phyloP scores from a whole-genome alignment of 805 yeast genomes.

The Saccharomycopsis sp. region DNA sequence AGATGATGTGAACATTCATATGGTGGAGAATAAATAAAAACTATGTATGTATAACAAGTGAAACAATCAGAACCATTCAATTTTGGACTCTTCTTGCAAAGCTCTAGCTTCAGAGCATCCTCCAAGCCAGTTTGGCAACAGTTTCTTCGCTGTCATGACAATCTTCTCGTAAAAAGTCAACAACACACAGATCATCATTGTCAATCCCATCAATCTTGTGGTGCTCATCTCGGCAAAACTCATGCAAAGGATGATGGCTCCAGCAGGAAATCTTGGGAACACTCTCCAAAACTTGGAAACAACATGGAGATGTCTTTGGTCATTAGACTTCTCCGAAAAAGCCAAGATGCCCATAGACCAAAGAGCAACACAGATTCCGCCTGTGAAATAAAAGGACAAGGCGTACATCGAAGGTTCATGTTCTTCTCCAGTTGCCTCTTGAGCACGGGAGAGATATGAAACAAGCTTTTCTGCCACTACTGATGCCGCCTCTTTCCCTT shows the following conservation, averaged over 20 bases:
- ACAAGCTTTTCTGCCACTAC: not conserved
- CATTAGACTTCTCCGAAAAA: slow-evolving; percentile 36
- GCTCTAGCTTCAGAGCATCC: slow-evolving; percentile 4
- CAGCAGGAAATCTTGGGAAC: slow-evolving; percentile 34
- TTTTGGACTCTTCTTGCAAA: not conserved
- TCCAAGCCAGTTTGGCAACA: slow-evolving; percentile 11
- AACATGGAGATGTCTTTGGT: slow-evolving; percentile 28
- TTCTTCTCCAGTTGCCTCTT: slow-evolving; percentile 22
- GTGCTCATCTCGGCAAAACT: slow-evolving; percentile 36
- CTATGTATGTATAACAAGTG: too few species aligned
- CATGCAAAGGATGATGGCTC: slow-evolving; percentile 31
- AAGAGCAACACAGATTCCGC: slow-evolving; percentile 42
- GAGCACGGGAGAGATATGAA: slow-evolving; percentile 10
- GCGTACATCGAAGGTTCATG: slow-evolving; percentile 32
- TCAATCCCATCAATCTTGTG: slow-evolving; percentile 35
- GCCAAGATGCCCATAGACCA: slow-evolving; percentile 34
- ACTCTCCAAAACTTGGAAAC: slow-evolving; percentile 33
- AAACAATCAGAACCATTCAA: too few species aligned
- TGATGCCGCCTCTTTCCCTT: too few species aligned
- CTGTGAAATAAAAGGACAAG: slow-evolving; percentile 41
- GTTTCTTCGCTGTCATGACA: slow-evolving; percentile 24
- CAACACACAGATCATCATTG: slow-evolving; percentile 29
- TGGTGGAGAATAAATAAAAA: too few species aligned
- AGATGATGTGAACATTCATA: too few species aligned
- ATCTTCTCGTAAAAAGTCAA: slow-evolving; percentile 33